These are phyloP conservation scores for Penicillium concentricum DNA, from an alignment of 2,329 filamentous ascomycete species.

Conservation along the genomic window DNA sequence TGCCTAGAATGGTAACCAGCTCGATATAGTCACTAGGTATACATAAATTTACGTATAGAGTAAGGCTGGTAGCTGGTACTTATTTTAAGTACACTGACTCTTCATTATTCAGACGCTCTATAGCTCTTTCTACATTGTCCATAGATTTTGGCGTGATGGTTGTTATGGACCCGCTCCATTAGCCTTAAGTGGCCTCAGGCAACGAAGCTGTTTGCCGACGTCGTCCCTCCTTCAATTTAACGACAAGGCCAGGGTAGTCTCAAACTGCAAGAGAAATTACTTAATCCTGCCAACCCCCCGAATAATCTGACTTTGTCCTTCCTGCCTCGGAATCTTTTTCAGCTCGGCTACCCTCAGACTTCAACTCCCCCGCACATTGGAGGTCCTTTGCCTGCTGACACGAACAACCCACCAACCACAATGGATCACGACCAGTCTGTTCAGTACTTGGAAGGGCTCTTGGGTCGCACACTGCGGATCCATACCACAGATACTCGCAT, in stretches of 20 bases:
- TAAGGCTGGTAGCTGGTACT: not conserved
- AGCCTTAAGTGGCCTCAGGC: constrained; percentile 6
- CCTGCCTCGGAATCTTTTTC: not conserved
- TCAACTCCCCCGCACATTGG: not conserved
- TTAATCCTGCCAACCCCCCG: not conserved
- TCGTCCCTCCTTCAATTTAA: not conserved
- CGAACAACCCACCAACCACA: constrained; percentile 12
- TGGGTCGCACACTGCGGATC: constrained; percentile 77
- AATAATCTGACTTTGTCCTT: not conserved
- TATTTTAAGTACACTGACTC: not conserved
- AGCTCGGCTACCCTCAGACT: not conserved
- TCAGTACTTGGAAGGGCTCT: constrained; percentile 55
- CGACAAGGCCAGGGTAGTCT: not conserved
- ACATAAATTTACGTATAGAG: not conserved
- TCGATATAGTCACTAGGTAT: not conserved
- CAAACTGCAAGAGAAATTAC: not conserved
- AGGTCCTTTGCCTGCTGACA: constrained; percentile 1
- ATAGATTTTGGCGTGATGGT: not conserved
- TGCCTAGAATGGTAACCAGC: not conserved
- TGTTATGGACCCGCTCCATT: not conserved
- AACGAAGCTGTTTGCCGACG: constrained; percentile 1
- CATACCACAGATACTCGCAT: constrained; percentile 79
- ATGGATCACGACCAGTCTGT: constrained; percentile 41
- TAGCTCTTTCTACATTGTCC: not conserved
- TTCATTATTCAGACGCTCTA: not conserved